These are phyloP conservation scores for Komagataella mondaviorum DNA, from an alignment of 805 yeast genomes.

Conservation along the genomic window DNA sequence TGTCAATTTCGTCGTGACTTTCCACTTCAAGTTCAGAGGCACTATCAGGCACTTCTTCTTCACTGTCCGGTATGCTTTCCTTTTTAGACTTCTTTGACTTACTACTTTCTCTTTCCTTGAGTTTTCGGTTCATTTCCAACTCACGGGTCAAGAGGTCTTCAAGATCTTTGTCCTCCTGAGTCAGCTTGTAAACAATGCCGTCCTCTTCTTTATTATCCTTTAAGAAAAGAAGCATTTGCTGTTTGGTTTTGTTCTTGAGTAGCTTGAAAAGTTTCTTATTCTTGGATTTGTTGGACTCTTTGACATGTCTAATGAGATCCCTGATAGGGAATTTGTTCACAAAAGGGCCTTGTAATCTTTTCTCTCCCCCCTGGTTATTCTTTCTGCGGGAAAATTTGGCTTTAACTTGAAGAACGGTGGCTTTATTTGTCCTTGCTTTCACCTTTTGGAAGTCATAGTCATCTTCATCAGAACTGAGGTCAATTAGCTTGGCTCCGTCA, in stretches of 20 bases:
- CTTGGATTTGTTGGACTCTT: not conserved
- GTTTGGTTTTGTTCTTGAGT: conserved; percentile 1
- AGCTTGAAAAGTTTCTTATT: not conserved
- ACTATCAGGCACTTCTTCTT: conserved; percentile 12
- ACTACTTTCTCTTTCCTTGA: conserved; percentile 5
- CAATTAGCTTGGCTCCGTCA: not conserved
- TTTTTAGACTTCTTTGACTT: conserved; percentile 7
- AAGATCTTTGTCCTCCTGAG: conserved; percentile 6
- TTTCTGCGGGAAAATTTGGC: conserved; percentile 2
- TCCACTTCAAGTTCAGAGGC: conserved; percentile 10
- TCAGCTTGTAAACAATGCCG: not conserved
- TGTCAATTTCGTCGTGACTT: conserved; percentile 2
- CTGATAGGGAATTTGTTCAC: not conserved
- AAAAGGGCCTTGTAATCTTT: not conserved
- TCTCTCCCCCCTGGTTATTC: not conserved
- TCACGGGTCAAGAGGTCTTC: conserved; percentile 12
- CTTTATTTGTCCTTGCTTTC: conserved; percentile 5
- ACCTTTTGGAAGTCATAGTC: conserved; percentile 3
- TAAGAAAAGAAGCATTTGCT: not conserved
- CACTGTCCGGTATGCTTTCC: conserved; percentile 8
- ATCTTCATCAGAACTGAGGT: conserved; percentile 6
- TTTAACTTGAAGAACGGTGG: conserved; percentile 6
- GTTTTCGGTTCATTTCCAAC: conserved; percentile 5
- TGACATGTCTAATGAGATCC: not conserved
- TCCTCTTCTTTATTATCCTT: not conserved